phyloP scores from a whole-genome alignment of 129 eudicot species.

The Lactuca sativa region DNA sequence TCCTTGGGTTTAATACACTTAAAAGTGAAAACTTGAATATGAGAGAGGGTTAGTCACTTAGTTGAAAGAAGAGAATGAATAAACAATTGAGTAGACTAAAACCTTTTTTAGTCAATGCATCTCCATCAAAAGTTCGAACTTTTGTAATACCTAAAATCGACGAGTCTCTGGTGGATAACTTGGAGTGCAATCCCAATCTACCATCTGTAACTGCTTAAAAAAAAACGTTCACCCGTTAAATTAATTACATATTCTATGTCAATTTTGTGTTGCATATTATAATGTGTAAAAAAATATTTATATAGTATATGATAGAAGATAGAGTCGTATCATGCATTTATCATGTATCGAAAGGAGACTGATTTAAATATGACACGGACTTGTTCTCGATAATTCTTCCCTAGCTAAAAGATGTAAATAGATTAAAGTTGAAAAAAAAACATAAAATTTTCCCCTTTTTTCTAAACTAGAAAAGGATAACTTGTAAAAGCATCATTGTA shows the following conservation, averaged over 20 bases:
- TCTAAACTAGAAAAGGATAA: neutral
- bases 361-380: no score
- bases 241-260: slow-evolving; percentile 5
- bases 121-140: slow-evolving; percentile 22
- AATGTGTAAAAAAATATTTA: neutral
- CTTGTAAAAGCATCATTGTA: neutral
- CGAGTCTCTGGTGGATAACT: slow-evolving; percentile 20
- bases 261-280: neutral
- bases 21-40: slow-evolving; percentile 22
- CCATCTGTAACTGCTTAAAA: slow-evolving; percentile 15
- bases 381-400: no score
- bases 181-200: slow-evolving; percentile 23
- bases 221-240: neutral
- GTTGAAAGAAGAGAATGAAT: slow-evolving; percentile 18
- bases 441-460: neutral
- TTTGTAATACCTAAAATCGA: slow-evolving; percentile 19
- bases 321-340: neutral
- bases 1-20: neutral
- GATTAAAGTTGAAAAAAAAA: neutral
- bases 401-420: neutral
- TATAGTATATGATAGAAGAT: neutral
- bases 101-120: slow-evolving; percentile 25
- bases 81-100: slow-evolving; percentile 31
- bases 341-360: no score
- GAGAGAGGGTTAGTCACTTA: slow-evolving; percentile 22